phyloP scores from a whole-genome alignment of 2,329 filamentous ascomycete species.

The Phialophora expanda region DNA sequence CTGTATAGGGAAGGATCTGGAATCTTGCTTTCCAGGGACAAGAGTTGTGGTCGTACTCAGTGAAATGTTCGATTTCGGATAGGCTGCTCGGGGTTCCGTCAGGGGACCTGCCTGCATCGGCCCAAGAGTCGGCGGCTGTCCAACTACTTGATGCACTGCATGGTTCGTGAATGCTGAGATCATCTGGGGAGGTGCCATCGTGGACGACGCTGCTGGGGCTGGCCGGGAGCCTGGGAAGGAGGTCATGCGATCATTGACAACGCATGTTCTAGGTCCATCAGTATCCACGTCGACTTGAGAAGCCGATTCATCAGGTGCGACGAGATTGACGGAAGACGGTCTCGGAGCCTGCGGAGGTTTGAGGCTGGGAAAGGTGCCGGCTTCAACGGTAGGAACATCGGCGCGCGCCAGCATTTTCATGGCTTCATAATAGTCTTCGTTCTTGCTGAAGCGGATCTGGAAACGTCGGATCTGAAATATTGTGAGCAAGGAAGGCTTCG shows the following conservation, averaged over 20 bases:
- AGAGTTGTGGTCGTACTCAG: slow-evolving; percentile 31
- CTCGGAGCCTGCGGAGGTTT: slow-evolving; percentile 20
- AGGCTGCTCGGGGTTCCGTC: neutral
- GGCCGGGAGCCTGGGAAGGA: neutral
- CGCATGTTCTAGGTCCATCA: neutral
- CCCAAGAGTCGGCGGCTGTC: neutral
- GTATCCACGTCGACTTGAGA: slow-evolving; percentile 24
- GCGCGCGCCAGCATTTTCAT: slow-evolving; percentile 50
- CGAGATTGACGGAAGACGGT: neutral
- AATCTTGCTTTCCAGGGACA: slow-evolving; percentile 12
- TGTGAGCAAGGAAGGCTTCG: slow-evolving; percentile 34
- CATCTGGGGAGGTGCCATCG: slow-evolving; percentile 24
- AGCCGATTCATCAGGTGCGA: slow-evolving; percentile 29
- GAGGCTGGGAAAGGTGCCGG: slow-evolving; percentile 41
- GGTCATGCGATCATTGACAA: neutral
- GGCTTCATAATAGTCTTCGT: slow-evolving; percentile 50
- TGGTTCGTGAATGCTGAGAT: slow-evolving; percentile 4
- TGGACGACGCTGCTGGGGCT: neutral
- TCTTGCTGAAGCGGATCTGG: slow-evolving; percentile 51
- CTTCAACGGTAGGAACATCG: slow-evolving; percentile 52
- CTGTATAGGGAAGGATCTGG: neutral
- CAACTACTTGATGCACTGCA: neutral
- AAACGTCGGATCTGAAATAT: slow-evolving; percentile 51
- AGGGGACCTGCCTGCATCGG: slow-evolving; percentile 5
- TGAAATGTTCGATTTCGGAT: slow-evolving; percentile 26